These are phyloP conservation scores for Chlorencoelia australis DNA, from an alignment of 2,329 filamentous ascomycete genomes.

Conservation along the genomic window DNA sequence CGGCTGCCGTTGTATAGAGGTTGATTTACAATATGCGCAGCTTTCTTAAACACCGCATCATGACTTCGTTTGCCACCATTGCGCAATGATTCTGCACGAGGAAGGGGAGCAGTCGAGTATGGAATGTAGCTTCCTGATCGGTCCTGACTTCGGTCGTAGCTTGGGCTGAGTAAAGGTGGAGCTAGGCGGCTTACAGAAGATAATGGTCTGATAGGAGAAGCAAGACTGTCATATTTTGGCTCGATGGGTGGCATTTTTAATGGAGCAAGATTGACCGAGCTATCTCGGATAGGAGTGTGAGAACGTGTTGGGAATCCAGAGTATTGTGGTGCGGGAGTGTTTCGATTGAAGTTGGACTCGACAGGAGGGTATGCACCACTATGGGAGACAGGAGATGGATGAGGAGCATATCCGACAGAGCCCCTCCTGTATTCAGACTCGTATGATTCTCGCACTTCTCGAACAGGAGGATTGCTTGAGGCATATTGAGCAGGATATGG, in stretches of 20 bases:
- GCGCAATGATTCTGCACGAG: conserved; percentile 12
- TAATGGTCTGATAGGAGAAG: conserved; percentile 18
- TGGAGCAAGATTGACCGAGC: conserved; percentile 11
- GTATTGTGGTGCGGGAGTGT: background rate
- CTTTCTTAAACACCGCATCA: conserved; percentile 18
- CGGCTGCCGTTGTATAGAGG: conserved; percentile 35
- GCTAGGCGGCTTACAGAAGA: conserved; percentile 12
- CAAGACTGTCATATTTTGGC: conserved; percentile 14
- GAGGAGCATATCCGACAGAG: conserved; percentile 7
- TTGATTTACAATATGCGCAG: conserved; percentile 22
- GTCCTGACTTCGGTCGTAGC: conserved; percentile 11
- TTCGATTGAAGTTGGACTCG: conserved; percentile 3
- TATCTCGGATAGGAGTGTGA: conserved; percentile 6
- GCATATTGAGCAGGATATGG: conserved; percentile 8
- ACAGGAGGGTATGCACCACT: background rate
- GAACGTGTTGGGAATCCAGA: background rate
- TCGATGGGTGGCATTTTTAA: conserved; percentile 9
- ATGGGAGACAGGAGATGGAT: conserved; percentile 1
- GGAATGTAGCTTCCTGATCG: conserved; percentile 13
- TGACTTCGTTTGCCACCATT: conserved; percentile 18
- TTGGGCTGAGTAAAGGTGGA: conserved; percentile 9
- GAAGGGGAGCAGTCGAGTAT: conserved; percentile 9
- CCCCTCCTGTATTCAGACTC: conserved; percentile 16
- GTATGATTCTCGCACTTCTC: conserved; percentile 10
- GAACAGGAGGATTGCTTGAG: conserved; percentile 5